Percentiles rank a stretch among this genome's conserved stretches.
Evolutionary conservation across 2,329 filamentous ascomycete species (phyloP).

Genomic region (Pseudofabraea citricarpa): DNA sequence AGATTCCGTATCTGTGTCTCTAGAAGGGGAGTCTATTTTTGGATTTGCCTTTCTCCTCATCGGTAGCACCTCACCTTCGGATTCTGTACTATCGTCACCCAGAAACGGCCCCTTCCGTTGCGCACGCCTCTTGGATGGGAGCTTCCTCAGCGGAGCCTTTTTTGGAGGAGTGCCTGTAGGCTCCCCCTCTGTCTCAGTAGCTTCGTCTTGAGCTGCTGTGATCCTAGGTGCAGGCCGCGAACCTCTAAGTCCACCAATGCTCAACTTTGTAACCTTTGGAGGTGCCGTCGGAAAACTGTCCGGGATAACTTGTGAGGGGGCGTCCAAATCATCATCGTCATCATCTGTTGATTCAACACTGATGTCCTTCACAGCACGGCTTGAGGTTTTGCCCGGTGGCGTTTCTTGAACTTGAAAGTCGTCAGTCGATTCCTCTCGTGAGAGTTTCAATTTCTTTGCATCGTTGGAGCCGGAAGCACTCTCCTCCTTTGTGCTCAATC

Average conservation of each 20-base stretch:
- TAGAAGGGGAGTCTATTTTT: too few relatives aligned
- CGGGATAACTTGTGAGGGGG: constrained; percentile 22
- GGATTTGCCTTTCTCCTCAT: constrained; percentile 1
- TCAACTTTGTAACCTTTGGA: constrained; percentile 6
- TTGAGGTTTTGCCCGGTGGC: constrained; percentile 13
- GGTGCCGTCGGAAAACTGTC: constrained; percentile 19
- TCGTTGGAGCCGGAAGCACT: neutral
- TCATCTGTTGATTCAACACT: constrained; percentile 18
- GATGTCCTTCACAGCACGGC: neutral
- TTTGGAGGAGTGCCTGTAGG: neutral
- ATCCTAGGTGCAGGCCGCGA: neutral
- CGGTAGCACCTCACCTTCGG: neutral
- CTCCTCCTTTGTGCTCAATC: neutral
- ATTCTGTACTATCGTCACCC: constrained; percentile 3
- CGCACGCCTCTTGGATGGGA: too few relatives aligned
- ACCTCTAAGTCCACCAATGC: constrained; percentile 6
- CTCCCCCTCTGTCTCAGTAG: constrained; percentile 2
- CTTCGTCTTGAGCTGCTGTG: constrained; percentile 2
- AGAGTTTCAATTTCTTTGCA: neutral
- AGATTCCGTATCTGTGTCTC: too few relatives aligned
- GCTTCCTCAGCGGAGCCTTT: neutral
- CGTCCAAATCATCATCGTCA: constrained; percentile 24
- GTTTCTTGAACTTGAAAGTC: constrained; percentile 28
- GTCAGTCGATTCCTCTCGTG: neutral
- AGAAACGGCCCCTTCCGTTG: too few relatives aligned